phyloP scores from a whole-genome alignment of 768 basidiomycete genomes.

The Rhodotorula sphaerocarpa region DNA sequence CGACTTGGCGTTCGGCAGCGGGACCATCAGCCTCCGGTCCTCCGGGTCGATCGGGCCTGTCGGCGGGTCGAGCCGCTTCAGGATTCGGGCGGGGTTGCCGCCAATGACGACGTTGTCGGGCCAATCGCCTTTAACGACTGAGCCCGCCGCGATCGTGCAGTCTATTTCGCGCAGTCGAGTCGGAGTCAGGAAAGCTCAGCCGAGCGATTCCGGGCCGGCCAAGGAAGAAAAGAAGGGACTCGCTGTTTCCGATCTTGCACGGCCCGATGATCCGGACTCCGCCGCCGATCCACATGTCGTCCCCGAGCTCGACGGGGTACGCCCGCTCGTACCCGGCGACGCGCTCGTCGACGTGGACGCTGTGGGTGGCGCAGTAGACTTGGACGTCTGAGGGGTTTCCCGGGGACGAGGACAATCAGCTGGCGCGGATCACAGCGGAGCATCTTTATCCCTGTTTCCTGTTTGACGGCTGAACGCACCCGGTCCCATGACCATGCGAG shows the following conservation, averaged over 20 bases:
- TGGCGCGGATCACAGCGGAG: no score
- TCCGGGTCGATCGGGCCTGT: background rate
- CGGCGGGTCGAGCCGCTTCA: constrained; percentile 22
- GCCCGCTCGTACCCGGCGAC: constrained; percentile 29
- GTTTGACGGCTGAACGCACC: no score
- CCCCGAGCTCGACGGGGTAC: constrained; percentile 21
- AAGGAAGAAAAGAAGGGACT: no score
- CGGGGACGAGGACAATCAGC: no score
- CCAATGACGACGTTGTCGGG: constrained; percentile 35
- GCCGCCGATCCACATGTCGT: constrained; percentile 27
- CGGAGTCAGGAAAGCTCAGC: background rate
- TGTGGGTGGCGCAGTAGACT: constrained; percentile 33
- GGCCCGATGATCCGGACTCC: constrained; percentile 24
- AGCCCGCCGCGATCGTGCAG: constrained; percentile 29
- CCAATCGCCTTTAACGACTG: constrained; percentile 27
- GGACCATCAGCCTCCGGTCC: background rate
- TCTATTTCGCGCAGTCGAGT: background rate
- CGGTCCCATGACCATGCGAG: constrained; percentile 22
- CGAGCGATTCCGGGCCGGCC: no score
- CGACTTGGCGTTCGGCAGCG: no score
- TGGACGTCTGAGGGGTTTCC: constrained; percentile 27
- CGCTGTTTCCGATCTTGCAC: constrained; percentile 23
- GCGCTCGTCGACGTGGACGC: constrained; percentile 25
- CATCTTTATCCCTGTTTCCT: no score
- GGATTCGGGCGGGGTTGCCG: constrained; percentile 25